Conservation (phyloP, 2,329 filamentous ascomycete species). For the Colletotrichum paranaense region DNA sequence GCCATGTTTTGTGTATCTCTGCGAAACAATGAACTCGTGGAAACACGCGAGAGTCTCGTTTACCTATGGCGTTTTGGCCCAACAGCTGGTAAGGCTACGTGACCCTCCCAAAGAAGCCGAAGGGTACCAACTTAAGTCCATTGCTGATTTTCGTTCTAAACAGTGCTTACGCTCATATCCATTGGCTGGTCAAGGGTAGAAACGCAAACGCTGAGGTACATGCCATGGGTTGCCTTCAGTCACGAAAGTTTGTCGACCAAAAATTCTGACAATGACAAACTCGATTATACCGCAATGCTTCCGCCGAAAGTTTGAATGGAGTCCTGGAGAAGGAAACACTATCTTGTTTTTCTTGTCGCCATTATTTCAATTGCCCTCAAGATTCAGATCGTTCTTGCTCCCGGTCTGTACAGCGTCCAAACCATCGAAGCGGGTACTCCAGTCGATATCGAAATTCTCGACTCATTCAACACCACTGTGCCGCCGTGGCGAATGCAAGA, state of each 20-base stretch:
- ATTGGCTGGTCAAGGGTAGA: slow-evolving; percentile 17
- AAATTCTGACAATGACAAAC: neutral
- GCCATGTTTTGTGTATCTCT: neutral
- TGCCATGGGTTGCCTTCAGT: slow-evolving; percentile 13
- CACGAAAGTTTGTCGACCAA: neutral
- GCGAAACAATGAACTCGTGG: neutral
- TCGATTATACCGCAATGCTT: slow-evolving; percentile 21
- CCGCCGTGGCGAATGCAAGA: neutral
- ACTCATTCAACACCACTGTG: slow-evolving; percentile 2
- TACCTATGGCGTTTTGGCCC: slow-evolving; percentile 21
- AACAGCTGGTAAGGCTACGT: neutral
- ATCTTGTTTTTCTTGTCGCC: neutral
- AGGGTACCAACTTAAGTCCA: too few species aligned
- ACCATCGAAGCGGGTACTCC: neutral
- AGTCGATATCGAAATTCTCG: neutral
- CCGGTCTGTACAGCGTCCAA: neutral
- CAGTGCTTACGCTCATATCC: slow-evolving; percentile 14
- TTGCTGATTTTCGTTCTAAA: too few species aligned
- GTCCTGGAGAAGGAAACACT: slow-evolving; percentile 2
- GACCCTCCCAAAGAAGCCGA: neutral
- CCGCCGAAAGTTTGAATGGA: neutral
- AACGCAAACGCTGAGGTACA: slow-evolving; percentile 10
- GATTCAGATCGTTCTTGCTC: slow-evolving; percentile 21
- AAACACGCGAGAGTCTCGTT: neutral
- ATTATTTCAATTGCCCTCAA: slow-evolving; percentile 3